phyloP scores from a whole-genome alignment of 148 eudicot genomes.

The Heliosperma pusillum region DNA sequence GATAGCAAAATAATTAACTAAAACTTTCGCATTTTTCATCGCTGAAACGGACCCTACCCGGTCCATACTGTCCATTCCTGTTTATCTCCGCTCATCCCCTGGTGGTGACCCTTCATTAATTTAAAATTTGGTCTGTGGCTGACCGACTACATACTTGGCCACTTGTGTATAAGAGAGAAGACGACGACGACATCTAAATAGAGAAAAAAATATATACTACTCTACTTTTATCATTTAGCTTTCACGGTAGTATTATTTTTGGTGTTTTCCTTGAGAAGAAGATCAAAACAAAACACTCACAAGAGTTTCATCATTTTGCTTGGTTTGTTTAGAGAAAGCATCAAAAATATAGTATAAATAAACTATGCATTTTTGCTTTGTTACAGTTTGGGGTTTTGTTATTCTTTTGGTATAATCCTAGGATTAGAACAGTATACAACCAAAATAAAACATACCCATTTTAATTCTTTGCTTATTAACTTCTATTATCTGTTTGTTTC shows the following conservation, averaged over 20 bases:
- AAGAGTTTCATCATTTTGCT: conserved; percentile 11
- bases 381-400: conserved; percentile 29
- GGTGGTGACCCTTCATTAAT: conserved; percentile 18
- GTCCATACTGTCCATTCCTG: no score
- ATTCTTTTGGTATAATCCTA: conserved; percentile 46
- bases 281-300: conserved; percentile 8
- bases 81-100: no score
- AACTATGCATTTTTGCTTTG: conserved; percentile 14
- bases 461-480: conserved; percentile 35
- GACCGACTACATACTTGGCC: conserved; percentile 9
- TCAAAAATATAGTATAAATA: background rate
- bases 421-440: conserved; percentile 33
- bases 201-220: conserved; percentile 21
- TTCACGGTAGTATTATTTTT: conserved; percentile 2
- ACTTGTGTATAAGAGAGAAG: conserved; percentile 1
- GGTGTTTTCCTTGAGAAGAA: conserved; percentile 11
- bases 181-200: conserved; percentile 22
- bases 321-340: background rate
- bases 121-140: conserved; percentile 13
- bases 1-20: no score
- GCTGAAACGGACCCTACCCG: no score
- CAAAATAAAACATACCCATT: conserved; percentile 25
- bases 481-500: conserved; percentile 18
- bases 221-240: conserved; percentile 13
- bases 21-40: no score